Conservation (phyloP, 148 eudicot species). For the Mesembryanthemum crystallinum region DNA sequence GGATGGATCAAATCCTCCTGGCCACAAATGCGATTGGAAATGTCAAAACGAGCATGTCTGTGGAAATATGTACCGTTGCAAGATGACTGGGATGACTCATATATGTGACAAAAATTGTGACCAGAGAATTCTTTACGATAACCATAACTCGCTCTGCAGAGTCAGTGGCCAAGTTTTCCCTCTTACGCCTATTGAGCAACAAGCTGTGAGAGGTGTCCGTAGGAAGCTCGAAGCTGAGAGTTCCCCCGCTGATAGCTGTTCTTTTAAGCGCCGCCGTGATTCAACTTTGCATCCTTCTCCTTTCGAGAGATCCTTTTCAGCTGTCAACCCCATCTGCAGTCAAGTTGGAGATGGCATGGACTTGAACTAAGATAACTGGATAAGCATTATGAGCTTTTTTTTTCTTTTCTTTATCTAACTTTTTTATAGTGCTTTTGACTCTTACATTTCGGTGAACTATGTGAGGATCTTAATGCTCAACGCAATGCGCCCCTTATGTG, state of each 20-base stretch:
- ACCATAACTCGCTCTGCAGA: conserved; percentile 89
- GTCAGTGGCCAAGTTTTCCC: conserved; percentile 85
- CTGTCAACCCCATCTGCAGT: conserved; percentile 88
- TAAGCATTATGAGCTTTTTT: conserved; percentile 21
- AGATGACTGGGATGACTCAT: conserved; percentile 85
- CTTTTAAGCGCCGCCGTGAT: conserved; percentile 82
- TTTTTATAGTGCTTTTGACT: conserved; percentile 20
- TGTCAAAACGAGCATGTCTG: conserved; percentile 80
- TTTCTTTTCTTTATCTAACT: conserved; percentile 23
- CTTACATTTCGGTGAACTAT: conserved; percentile 27
- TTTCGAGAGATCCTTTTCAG: conserved; percentile 84
- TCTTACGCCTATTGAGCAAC: conserved; percentile 66
- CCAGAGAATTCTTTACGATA: conserved; percentile 89
- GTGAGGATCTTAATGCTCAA: conserved; percentile 34
- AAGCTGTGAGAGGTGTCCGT: conserved; percentile 89
- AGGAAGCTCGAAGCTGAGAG: conserved; percentile 79
- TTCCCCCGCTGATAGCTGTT: conserved; percentile 56
- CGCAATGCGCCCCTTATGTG: conserved; percentile 35
- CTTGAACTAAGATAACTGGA: conserved; percentile 65
- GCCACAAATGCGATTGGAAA: conserved; percentile 96
- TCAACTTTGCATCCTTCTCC: conserved; percentile 71
- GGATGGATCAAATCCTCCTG: conserved; percentile 58
- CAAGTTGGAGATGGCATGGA: conserved; percentile 98
- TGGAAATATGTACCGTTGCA: conserved; percentile 93
- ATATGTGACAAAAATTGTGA: conserved; percentile 97